phyloP scores from a whole-genome alignment of 1,284 basidiomycete species.

The Pseudozyma hubeiensis region DNA sequence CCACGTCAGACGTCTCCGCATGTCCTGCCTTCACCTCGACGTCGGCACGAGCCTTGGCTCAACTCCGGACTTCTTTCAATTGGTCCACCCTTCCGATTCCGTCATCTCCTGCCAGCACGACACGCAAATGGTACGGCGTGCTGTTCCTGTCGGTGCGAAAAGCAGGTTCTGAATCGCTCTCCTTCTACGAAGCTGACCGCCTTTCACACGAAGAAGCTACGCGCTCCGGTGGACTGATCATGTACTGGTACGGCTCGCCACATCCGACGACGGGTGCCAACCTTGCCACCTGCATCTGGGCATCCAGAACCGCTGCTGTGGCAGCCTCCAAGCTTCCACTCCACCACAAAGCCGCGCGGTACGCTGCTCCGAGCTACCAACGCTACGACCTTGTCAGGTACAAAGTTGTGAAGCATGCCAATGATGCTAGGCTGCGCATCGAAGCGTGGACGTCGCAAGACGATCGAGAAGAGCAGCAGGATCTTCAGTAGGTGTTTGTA shows the following conservation, averaged over 20 bases:
- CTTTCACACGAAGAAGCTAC: conserved; percentile 62
- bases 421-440: conserved; percentile 34
- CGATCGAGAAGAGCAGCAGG: conserved; percentile 12
- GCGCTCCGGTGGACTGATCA: conserved; percentile 52
- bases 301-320: conserved; percentile 38
- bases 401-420: conserved; percentile 37
- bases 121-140: conserved; percentile 59
- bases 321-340: conserved; percentile 42
- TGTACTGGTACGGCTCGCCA: conserved; percentile 65
- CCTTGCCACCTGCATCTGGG: conserved; percentile 65
- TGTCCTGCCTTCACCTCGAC: conserved; percentile 50
- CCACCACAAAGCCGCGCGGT: conserved; percentile 49
- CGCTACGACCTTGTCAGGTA: conserved; percentile 56
- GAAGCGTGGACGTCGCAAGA: conserved; percentile 46
- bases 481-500: conserved; percentile 5
- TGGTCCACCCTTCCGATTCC: conserved; percentile 39
- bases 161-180: conserved; percentile 32
- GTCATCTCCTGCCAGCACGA: conserved; percentile 11
- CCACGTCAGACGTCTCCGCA: conserved; percentile 1
- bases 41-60: conserved; percentile 7
- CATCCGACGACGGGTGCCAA: conserved; percentile 52
- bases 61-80: conserved; percentile 50
- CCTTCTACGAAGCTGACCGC: conserved; percentile 60
- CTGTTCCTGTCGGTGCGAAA: conserved; percentile 55
- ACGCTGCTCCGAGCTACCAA: conserved; percentile 46